Evolutionary conservation across 2,329 filamentous ascomycete genomes (phyloP), one percentile per base, ranked within the genome.

Genomic region (Pyrenochaeta sp.): DNA sequence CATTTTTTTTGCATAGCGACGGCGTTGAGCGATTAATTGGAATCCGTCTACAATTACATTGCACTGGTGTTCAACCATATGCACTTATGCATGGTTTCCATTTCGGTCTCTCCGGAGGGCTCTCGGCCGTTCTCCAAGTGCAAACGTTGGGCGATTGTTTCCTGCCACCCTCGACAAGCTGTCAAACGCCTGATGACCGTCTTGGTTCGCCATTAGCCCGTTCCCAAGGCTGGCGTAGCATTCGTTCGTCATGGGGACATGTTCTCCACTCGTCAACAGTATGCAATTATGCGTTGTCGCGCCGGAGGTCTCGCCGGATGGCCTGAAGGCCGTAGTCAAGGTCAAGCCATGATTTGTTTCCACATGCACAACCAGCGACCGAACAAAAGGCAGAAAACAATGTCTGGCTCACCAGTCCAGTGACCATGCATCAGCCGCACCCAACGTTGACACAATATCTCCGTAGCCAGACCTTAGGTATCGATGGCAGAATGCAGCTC

Each of bases 1-100:
- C 46, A 53, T 52, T n/a, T n/a, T n/a, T n/a, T n/a, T n/a, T 67
- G 67, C 67, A 71, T 70, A 71, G 69, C 67, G 68, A 65, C 61
- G 69, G 67, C 68, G 68, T 64, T 63, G 64, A 60, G 48, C 48
- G 48, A 49, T 33, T 31, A 21, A 46, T 39, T 17, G 36, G 29
- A 50, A 46, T 31, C 39, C 27, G 29, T 31, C 35, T 40, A 33
- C 41, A 31, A 31, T 35, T 14, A 12, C 20, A 30, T 21, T 15
- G 27, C 27, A 14, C 11, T 42, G 23, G 15, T n/a, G 5, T 35
- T 35, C 5, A 35, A 11, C 15, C 5, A 35, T 35, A 35, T 35
- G 32, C 32, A 35, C 12, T 17, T n/a, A 35, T 35, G 32, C 32
- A 12, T 35, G 12, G 32, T 9, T 27, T 27, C 23, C 23, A 27